Conservation (phyloP, 306 rosid species). For the Coriaria nepalensis region DNA sequence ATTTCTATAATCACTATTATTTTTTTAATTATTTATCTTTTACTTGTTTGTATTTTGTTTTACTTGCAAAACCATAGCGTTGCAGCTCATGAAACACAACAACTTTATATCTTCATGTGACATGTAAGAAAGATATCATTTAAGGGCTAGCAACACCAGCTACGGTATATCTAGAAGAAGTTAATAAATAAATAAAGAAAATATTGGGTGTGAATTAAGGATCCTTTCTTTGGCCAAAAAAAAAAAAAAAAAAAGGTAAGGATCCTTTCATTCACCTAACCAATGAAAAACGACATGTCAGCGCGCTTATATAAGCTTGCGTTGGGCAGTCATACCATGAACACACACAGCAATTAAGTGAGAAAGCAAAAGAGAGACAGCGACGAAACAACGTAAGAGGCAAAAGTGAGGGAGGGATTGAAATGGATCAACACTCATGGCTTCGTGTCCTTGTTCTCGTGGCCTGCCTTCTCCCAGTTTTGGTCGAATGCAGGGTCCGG, state of each 20-base stretch:
- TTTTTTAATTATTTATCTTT: no score
- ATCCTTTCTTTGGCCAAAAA: no score
- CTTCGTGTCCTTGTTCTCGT: constrained; percentile 34
- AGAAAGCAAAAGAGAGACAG: not conserved
- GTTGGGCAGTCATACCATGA: constrained; percentile 30
- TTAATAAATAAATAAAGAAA: not conserved
- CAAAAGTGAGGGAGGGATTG: not conserved
- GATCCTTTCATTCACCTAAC: constrained; percentile 52
- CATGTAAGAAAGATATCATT: no score
- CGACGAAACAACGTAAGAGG: constrained; percentile 3
- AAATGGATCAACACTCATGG: constrained; percentile 37
- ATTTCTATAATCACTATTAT: no score
- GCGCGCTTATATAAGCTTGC: constrained; percentile 51
- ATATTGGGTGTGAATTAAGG: not conserved
- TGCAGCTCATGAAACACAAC: no score
- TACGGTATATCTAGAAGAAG: not conserved
- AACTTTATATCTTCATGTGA: no score
- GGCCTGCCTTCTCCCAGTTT: constrained; percentile 47
- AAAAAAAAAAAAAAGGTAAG: constrained; percentile 18
- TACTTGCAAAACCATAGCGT: not conserved
- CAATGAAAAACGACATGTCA: constrained; percentile 58
- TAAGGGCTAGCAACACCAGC: no score
- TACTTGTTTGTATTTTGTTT: no score
- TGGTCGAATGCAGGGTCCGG: constrained; percentile 62
- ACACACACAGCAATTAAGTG: constrained; percentile 24